Conservation (phyloP, 306 rosid species). For the Acacia crassicarpa region DNA sequence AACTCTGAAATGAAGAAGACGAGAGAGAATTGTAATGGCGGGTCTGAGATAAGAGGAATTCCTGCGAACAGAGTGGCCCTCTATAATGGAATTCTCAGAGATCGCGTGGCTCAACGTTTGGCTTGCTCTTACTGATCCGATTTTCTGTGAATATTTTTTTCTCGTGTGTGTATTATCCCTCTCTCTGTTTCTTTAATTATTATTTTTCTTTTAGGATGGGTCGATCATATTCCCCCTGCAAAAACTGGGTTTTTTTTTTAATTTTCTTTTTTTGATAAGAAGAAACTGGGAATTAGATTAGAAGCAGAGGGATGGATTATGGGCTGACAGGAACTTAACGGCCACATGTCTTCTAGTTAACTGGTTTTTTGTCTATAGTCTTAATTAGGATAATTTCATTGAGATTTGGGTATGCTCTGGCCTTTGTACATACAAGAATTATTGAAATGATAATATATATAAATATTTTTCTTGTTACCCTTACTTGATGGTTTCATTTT, state of each 20-base stretch:
- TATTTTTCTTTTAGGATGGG: background rate
- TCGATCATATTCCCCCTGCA: background rate
- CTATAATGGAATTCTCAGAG: constrained; percentile 84
- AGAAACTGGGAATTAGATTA: constrained; percentile 21
- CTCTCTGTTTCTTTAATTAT: background rate
- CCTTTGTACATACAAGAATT: constrained; percentile 17
- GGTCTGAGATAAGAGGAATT: constrained; percentile 49
- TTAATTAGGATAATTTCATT: constrained; percentile 21
- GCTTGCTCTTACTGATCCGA: constrained; percentile 60
- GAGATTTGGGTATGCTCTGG: background rate
- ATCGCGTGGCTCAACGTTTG: constrained; percentile 68
- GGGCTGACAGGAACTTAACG: background rate
- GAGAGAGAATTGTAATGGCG: constrained; percentile 22
- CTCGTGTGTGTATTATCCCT: constrained; percentile 20
- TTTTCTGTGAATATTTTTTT: constrained; percentile 29
- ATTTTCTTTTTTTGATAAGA: too few relatives aligned
- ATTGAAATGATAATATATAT: background rate
- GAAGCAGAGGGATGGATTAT: constrained; percentile 23
- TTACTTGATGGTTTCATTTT: background rate
- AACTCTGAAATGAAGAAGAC: constrained; percentile 36
- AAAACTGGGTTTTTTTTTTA: constrained; percentile 16
- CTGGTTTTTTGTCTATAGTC: constrained; percentile 13
- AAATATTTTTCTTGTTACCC: too few relatives aligned
- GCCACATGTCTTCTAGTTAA: constrained; percentile 29
- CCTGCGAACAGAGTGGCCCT: constrained; percentile 85